A percentile compares a stretch with the other conserved stretches of the same genome.
These are phyloP conservation scores for Calocybe indica DNA, from an alignment of 768 basidiomycete genomes.

Conservation along the genomic window DNA sequence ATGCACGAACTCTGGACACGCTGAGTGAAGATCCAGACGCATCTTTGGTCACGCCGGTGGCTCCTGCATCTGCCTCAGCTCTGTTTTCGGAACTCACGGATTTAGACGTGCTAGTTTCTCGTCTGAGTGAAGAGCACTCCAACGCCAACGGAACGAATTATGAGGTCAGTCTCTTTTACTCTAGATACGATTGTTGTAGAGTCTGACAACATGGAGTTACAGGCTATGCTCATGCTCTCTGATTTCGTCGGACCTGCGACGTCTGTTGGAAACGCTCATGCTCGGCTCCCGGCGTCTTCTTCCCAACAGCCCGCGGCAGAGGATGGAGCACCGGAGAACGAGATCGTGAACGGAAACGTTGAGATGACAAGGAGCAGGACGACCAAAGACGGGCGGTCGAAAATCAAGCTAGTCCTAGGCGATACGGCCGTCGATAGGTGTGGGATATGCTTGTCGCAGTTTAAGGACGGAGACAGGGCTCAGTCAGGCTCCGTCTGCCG, in stretches of 20 bases:
- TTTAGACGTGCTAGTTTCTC: conserved; percentile 56
- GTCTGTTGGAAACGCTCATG: conserved; percentile 9
- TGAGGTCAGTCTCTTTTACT: conserved; percentile 45
- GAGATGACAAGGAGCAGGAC: conserved; percentile 54
- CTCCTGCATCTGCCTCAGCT: conserved; percentile 7
- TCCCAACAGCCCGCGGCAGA: not conserved
- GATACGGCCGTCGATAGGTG: conserved; percentile 65
- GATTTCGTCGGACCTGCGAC: conserved; percentile 56
- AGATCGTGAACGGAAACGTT: conserved; percentile 37
- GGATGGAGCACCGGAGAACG: conserved; percentile 12
- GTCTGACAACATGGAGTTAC: conserved; percentile 9
- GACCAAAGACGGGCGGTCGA: conserved; percentile 60
- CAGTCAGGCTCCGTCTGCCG: conserved; percentile 52
- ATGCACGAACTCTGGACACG: conserved; percentile 13
- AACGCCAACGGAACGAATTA: conserved; percentile 46
- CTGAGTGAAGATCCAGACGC: conserved; percentile 11
- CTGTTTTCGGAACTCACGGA: conserved; percentile 44
- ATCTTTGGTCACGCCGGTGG: conserved; percentile 3
- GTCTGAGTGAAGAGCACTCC: conserved; percentile 37
- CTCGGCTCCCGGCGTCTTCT: conserved; percentile 6
- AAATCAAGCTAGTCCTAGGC: conserved; percentile 61
- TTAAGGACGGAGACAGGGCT: conserved; percentile 51
- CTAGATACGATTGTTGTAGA: conserved; percentile 7
- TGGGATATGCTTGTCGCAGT: conserved; percentile 68
- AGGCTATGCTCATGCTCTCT: conserved; percentile 57